These are phyloP conservation scores for Dothideomycetes sp. DNA, from an alignment of 2,329 filamentous ascomycete genomes.

Conservation along the genomic window DNA sequence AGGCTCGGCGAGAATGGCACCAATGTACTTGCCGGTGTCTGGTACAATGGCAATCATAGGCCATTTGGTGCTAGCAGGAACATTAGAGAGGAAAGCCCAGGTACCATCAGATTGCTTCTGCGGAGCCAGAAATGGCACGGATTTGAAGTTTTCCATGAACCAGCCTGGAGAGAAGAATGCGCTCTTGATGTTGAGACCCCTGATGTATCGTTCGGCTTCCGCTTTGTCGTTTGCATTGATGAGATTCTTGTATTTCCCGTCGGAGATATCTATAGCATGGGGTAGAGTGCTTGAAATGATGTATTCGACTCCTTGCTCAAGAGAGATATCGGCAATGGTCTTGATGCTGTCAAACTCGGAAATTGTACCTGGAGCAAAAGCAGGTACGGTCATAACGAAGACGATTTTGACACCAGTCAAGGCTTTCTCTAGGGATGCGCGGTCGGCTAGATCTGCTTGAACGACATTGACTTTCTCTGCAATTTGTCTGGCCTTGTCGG, in stretches of 20 bases:
- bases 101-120: too few species aligned
- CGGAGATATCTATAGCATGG: conserved; percentile 22
- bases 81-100: conserved; percentile 19
- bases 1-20: conserved; percentile 19
- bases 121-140: too few species aligned
- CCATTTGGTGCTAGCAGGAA: conserved; percentile 19
- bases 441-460: conserved; percentile 43
- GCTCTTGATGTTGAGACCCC: conserved; percentile 18
- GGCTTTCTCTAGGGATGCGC: conserved; percentile 35
- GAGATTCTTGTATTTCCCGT: conserved; percentile 24
- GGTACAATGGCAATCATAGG: conserved; percentile 21
- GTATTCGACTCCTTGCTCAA: conserved; percentile 30
- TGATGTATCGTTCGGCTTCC: conserved; percentile 26
- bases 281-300: conserved; percentile 32
- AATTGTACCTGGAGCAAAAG: too few species aligned
- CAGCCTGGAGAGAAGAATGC: conserved; percentile 22
- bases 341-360: too few species aligned
- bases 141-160: conserved; percentile 17
- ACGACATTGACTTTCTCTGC: conserved; percentile 40
- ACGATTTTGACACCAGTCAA: conserved; percentile 41
- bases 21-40: conserved; percentile 22
- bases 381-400: conserved; percentile 45
- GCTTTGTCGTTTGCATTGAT: conserved; percentile 33
- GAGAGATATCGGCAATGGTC: too few species aligned
- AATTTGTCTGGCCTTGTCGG: conserved; percentile 38